These are phyloP conservation scores for Heimioporus sp. DNA, from an alignment of 768 basidiomycete species.

Conservation along the genomic window DNA sequence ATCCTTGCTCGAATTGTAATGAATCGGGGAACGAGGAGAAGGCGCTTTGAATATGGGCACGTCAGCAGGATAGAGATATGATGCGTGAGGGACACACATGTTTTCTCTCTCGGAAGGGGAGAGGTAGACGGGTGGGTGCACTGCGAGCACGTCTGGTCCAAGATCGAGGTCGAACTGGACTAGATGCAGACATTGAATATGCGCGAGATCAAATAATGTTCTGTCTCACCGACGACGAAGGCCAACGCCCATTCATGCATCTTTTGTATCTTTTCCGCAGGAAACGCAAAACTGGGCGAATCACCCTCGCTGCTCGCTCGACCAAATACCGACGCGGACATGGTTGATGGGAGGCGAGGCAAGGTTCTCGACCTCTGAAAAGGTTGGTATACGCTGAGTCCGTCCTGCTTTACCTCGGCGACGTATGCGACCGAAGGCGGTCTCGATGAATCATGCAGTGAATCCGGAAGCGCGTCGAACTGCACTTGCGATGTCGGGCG, in stretches of 20 bases:
- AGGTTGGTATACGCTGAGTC: constrained; percentile 16
- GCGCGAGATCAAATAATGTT: background rate
- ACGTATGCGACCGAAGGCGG: constrained; percentile 36
- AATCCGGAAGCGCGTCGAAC: background rate
- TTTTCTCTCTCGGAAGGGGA: constrained; percentile 73
- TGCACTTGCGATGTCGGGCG: constrained; percentile 15
- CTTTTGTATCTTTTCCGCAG: constrained; percentile 43
- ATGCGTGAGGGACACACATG: constrained; percentile 47
- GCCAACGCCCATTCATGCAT: constrained; percentile 68
- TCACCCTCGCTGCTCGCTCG: constrained; percentile 35
- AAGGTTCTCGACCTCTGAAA: constrained; percentile 47
- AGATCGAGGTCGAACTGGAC: constrained; percentile 89
- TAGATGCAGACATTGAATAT: constrained; percentile 26
- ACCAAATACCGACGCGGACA: constrained; percentile 10
- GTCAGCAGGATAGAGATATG: constrained; percentile 2
- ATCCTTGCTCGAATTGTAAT: constrained; percentile 78
- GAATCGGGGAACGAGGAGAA: constrained; percentile 95
- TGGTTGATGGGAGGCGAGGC: constrained; percentile 36
- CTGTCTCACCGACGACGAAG: constrained; percentile 59
- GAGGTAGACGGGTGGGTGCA: constrained; percentile 67
- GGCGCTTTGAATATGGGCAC: constrained; percentile 47
- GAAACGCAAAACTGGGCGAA: constrained; percentile 44
- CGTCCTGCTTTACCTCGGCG: constrained; percentile 14
- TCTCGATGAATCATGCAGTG: constrained; percentile 18
- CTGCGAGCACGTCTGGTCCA: constrained; percentile 72